phyloP scores from a whole-genome alignment of 2,329 filamentous ascomycete genomes.

The Whalleya microplaca region DNA sequence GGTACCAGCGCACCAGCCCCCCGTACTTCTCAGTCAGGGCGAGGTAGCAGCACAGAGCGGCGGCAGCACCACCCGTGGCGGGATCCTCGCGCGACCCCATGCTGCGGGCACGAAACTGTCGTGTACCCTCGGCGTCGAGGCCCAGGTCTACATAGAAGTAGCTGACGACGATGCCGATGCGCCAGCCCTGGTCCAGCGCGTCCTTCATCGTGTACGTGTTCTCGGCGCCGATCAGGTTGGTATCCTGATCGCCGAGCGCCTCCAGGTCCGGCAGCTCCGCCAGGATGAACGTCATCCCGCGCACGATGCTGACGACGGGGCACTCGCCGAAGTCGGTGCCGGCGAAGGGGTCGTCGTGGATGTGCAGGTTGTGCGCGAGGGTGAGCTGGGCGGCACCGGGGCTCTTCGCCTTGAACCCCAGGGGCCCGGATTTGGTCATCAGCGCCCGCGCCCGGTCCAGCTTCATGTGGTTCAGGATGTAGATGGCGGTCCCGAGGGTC shows the following conservation, averaged over 20 bases:
- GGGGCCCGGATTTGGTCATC: constrained; percentile 60
- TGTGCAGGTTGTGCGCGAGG: constrained; percentile 68
- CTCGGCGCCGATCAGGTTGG: constrained; percentile 38
- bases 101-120: constrained; percentile 61
- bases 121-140: constrained; percentile 32
- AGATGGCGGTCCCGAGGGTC: constrained; percentile 59
- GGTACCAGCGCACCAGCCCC: constrained; percentile 44
- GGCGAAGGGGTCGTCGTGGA: constrained; percentile 51
- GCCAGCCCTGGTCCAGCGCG: constrained; percentile 57
- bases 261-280: constrained; percentile 62
- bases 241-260: constrained; percentile 51
- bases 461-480: constrained; percentile 44
- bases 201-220: constrained; percentile 26
- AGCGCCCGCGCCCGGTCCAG: constrained; percentile 45
- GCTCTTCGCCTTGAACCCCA: constrained; percentile 45
- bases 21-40: constrained; percentile 43
- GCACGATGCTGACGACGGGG: constrained; percentile 64
- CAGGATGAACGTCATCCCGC: constrained; percentile 72
- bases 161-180: constrained; percentile 51
- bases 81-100: constrained; percentile 58
- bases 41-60: constrained; percentile 57
- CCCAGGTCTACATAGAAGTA: constrained; percentile 60
- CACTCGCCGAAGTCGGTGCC: constrained; percentile 37
- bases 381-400: constrained; percentile 55
- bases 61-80: constrained; percentile 63